phyloP scores from a whole-genome alignment of 192 early-diverging fungal genomes.

The Linnemannia hyalina region DNA sequence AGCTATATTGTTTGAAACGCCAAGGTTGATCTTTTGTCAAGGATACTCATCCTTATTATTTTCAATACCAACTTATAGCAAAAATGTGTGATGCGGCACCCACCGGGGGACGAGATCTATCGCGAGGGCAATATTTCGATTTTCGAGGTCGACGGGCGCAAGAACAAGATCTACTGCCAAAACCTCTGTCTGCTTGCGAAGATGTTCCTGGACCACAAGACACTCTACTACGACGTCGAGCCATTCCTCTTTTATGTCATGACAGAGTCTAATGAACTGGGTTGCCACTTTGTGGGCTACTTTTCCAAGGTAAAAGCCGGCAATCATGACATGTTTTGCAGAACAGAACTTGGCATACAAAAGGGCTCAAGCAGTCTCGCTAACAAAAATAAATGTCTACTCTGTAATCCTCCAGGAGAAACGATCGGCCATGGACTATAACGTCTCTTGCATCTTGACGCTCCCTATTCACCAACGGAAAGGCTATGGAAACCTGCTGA shows the following conservation, averaged over 20 bases:
- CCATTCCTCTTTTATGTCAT: conserved; percentile 98
- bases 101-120: conserved; percentile 98
- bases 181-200: conserved; percentile 96
- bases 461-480: conserved; percentile 89
- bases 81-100: conserved; percentile 84
- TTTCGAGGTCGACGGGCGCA: conserved; percentile 97
- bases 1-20: neutral
- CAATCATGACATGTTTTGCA: neutral
- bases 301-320: conserved; percentile 85
- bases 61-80: conserved; percentile 35
- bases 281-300: conserved; percentile 95
- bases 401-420: conserved; percentile 74
- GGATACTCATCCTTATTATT: neutral
- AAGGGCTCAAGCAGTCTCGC: no score
- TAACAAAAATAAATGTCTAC: neutral
- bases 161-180: conserved; percentile 98
- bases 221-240: conserved; percentile 97
- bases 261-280: conserved; percentile 81
- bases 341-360: neutral
- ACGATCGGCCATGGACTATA: conserved; percentile 83
- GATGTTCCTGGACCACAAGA: conserved; percentile 98
- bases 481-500: conserved; percentile 93
- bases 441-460: conserved; percentile 96
- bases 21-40: no score
- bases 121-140: conserved; percentile 88